phyloP scores from a whole-genome alignment of 306 rosid genomes.

The Lathyrus aphaca region DNA sequence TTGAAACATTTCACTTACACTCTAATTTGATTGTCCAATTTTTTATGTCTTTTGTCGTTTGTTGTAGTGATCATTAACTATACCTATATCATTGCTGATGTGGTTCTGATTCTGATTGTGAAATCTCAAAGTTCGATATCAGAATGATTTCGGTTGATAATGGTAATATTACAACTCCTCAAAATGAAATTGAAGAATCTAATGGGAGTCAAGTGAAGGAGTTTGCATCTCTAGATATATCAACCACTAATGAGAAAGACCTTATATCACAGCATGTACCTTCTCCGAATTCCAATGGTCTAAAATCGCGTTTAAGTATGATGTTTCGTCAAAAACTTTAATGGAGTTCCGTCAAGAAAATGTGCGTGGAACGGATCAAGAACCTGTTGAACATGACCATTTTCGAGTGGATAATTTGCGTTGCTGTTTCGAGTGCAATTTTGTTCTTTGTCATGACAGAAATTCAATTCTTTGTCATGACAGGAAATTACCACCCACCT shows the following conservation, averaged over 20 bases:
- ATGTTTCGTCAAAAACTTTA: slow-evolving; percentile 67
- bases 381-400: slow-evolving; percentile 88
- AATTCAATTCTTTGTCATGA: too few relatives aligned
- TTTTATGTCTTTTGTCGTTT: not conserved
- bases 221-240: slow-evolving; percentile 46
- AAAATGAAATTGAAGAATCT: slow-evolving; percentile 59
- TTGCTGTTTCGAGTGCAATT: slow-evolving; percentile 88
- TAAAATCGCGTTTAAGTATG: slow-evolving; percentile 53
- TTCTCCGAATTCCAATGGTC: slow-evolving; percentile 52
- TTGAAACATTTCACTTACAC: too few relatives aligned
- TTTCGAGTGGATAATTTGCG: slow-evolving; percentile 69
- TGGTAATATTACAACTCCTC: slow-evolving; percentile 43
- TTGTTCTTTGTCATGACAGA: slow-evolving; percentile 94
- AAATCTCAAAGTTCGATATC: slow-evolving; percentile 19
- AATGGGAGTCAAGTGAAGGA: slow-evolving; percentile 48
- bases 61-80: slow-evolving; percentile 30
- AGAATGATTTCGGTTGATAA: slow-evolving; percentile 61
- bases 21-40: too few relatives aligned
- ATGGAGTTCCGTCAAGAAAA: slow-evolving; percentile 60
- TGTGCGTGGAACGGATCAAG: slow-evolving; percentile 69
- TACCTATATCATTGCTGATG: slow-evolving; percentile 23
- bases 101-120: slow-evolving; percentile 35
- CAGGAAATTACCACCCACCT: slow-evolving; percentile 67
- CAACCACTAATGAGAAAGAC: slow-evolving; percentile 58
- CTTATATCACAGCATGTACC: slow-evolving; percentile 64